Evolutionary conservation across 345 rosid genomes (phyloP).

Genomic region (Combretum micranthum): DNA sequence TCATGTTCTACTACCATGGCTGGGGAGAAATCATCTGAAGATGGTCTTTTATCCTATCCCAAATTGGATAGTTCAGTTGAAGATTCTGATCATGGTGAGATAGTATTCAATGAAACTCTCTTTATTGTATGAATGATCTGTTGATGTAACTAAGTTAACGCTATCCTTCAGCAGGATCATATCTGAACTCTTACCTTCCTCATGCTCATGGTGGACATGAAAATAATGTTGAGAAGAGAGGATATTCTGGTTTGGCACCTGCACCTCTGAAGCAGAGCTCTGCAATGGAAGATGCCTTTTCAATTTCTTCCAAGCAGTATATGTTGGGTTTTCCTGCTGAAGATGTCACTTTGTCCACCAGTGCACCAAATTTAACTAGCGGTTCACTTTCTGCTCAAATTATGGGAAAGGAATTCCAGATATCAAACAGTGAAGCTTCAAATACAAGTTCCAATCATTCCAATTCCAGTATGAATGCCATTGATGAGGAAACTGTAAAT

Average conservation of each 20-base stretch:
- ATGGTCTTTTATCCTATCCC: constrained; percentile 26
- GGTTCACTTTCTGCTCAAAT: constrained; percentile 46
- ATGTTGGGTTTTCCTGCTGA: constrained; percentile 32
- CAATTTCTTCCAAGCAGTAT: constrained; percentile 37
- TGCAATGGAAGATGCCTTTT: constrained; percentile 20
- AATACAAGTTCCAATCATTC: constrained; percentile 58
- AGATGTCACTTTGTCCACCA: constrained; percentile 31
- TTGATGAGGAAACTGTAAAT: constrained; percentile 43
- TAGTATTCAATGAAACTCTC: background rate
- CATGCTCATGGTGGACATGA: constrained; percentile 24
- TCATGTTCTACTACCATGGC: constrained; percentile 21
- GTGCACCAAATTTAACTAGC: constrained; percentile 30
- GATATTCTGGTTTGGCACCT: constrained; percentile 31
- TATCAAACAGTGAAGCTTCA: constrained; percentile 43
- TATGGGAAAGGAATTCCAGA: constrained; percentile 31
- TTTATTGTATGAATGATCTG: background rate
- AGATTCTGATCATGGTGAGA: constrained; percentile 37
- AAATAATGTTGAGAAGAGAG: constrained; percentile 19
- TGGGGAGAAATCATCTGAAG: constrained; percentile 28
- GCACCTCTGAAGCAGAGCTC: constrained; percentile 26
- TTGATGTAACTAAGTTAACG: constrained; percentile 11
- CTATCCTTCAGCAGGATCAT: constrained; percentile 29
- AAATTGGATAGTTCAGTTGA: constrained; percentile 27
- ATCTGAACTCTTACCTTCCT: constrained; percentile 36
- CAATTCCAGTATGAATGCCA: constrained; percentile 50